Conservation (phyloP, 139 green algal genomes). For the Auxenochlorella pyrenoidosa region DNA sequence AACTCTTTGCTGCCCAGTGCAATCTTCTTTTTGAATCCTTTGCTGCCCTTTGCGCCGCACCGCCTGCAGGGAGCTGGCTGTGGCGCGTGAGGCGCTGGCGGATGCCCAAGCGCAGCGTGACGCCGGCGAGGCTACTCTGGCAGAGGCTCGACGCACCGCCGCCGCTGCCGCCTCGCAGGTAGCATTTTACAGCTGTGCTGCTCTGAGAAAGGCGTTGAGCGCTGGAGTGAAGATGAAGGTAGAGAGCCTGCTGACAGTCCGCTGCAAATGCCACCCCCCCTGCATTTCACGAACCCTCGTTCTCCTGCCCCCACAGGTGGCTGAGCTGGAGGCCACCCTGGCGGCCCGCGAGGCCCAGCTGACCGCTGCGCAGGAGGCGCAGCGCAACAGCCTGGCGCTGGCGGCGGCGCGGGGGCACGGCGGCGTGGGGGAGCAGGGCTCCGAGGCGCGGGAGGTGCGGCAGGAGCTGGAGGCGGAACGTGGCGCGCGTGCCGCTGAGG, state of each 20-base stretch:
- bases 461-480: slow-evolving; percentile 16
- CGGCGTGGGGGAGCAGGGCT: background rate
- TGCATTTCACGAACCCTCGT: no score
- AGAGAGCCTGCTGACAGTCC: no score
- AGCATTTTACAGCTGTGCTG: background rate
- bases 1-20: no score
- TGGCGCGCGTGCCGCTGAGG: background rate
- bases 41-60: background rate
- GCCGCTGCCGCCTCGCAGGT: background rate
- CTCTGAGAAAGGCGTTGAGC: background rate
- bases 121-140: background rate
- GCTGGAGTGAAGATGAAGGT: no score
- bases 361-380: background rate
- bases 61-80: slow-evolving; percentile 12
- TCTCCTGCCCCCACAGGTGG: background rate
- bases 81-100: background rate
- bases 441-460: background rate
- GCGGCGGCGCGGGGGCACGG: background rate
- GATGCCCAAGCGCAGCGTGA: background rate
- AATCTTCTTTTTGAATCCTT: no score
- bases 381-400: background rate
- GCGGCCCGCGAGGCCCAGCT: slow-evolving; percentile 9
- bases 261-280: background rate
- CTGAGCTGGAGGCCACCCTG: slow-evolving; percentile 20
- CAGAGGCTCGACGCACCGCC: background rate